Evolutionary conservation across 305 asterid genomes (phyloP).

Genomic region (Andrographis paniculata): DNA sequence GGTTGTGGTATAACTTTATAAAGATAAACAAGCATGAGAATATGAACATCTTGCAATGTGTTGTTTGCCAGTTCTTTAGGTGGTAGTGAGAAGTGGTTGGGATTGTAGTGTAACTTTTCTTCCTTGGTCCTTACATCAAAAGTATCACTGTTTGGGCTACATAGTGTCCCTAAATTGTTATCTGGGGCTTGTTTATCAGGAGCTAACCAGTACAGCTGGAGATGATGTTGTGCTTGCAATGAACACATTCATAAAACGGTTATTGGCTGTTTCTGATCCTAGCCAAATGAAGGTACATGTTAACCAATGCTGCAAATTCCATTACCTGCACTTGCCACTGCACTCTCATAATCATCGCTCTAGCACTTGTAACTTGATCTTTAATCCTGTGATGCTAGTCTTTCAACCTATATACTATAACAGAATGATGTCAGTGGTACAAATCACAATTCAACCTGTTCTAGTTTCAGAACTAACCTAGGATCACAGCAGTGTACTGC

Average conservation of each 20-base stretch:
- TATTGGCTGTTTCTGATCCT: slow-evolving; percentile 76
- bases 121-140: neutral
- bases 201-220: slow-evolving; percentile 79
- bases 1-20: neutral
- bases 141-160: slow-evolving; percentile 4
- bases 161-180: slow-evolving; percentile 12
- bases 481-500: neutral
- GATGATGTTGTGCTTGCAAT: slow-evolving; percentile 83
- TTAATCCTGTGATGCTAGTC: slow-evolving; percentile 7
- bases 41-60: neutral
- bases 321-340: too few relatives aligned
- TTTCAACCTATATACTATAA: neutral
- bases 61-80: slow-evolving; percentile 15
- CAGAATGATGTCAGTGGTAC: neutral
- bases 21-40: neutral
- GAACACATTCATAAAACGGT: slow-evolving; percentile 89
- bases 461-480: too few relatives aligned
- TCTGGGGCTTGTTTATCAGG: slow-evolving; percentile 35
- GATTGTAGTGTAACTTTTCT: slow-evolving; percentile 1
- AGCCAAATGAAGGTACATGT: slow-evolving; percentile 80
- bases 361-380: neutral
- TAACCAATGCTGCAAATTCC: slow-evolving; percentile 5
- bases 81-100: slow-evolving; percentile 5
- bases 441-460: too few relatives aligned
- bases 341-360: too few relatives aligned